Conservation (phyloP, 1,139 yeast genomes). For the Chernovozyma sophiae-reginae region DNA sequence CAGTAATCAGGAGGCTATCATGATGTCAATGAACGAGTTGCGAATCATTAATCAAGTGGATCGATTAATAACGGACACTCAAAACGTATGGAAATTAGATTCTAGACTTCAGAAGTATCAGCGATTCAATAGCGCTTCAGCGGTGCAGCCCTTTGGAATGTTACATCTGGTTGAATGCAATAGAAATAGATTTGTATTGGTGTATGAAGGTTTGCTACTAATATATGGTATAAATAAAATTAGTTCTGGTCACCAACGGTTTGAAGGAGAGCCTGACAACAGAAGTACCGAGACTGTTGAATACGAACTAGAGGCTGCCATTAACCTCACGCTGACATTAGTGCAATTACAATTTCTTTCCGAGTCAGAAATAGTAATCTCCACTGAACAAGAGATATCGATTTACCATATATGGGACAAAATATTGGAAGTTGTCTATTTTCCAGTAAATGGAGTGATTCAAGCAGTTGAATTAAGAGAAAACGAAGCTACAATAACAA, state of each 20-base stretch:
- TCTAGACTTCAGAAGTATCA: neutral
- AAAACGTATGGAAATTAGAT: neutral
- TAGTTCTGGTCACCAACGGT: too few relatives aligned
- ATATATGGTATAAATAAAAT: neutral
- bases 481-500: neutral
- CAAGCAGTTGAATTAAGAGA: neutral
- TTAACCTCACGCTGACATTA: conserved; percentile 2
- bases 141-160: neutral
- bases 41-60: neutral
- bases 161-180: neutral
- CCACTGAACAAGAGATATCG: conserved; percentile 1
- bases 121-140: neutral
- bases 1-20: neutral
- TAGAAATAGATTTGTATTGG: neutral
- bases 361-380: neutral
- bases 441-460: conserved; percentile 2
- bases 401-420: neutral
- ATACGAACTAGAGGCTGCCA: conserved; percentile 1
- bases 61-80: neutral
- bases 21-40: neutral
- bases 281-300: neutral
- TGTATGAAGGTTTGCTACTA: neutral
- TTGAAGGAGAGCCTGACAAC: neutral
- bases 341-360: neutral
- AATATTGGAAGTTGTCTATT: neutral